Percentiles rank a stretch among this genome's conserved stretches.
phyloP scores from a whole-genome alignment of 1,284 basidiomycete genomes.

The Meripilus lineatus region DNA sequence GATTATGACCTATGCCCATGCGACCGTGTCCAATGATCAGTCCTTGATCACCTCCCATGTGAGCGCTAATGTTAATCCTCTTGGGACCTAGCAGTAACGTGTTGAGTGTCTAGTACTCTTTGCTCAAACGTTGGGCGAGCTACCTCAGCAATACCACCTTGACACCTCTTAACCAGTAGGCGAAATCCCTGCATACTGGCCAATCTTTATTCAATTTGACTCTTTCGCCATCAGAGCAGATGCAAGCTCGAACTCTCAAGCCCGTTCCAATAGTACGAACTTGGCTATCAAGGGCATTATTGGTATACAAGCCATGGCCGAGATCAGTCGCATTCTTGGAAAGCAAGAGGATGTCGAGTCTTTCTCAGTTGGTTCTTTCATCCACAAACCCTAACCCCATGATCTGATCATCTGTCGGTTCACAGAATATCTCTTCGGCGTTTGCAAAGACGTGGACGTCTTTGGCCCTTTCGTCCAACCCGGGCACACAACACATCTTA shows the following conservation, averaged over 20 bases:
- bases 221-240: no score
- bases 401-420: not conserved
- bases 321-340: conserved; percentile 34
- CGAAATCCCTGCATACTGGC: not conserved
- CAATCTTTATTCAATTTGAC: not conserved
- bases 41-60: conserved; percentile 50
- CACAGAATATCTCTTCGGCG: not conserved
- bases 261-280: conserved; percentile 64
- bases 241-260: not conserved
- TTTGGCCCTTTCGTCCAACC: conserved; percentile 30
- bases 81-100: not conserved
- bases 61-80: conserved; percentile 24
- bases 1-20: conserved; percentile 68
- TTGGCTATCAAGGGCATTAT: conserved; percentile 75
- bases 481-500: conserved; percentile 31
- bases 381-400: not conserved
- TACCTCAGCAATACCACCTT: conserved; percentile 43
- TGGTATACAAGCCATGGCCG: conserved; percentile 66
- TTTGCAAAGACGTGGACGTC: conserved; percentile 12
- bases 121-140: conserved; percentile 63
- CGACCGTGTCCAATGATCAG: conserved; percentile 50
- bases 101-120: conserved; percentile 20
- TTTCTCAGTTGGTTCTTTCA: conserved; percentile 37
- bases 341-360: conserved; percentile 39
- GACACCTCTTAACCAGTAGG: not conserved